Conservation (phyloP, 129 eudicot species). For the Scalesia atractyloides region DNA sequence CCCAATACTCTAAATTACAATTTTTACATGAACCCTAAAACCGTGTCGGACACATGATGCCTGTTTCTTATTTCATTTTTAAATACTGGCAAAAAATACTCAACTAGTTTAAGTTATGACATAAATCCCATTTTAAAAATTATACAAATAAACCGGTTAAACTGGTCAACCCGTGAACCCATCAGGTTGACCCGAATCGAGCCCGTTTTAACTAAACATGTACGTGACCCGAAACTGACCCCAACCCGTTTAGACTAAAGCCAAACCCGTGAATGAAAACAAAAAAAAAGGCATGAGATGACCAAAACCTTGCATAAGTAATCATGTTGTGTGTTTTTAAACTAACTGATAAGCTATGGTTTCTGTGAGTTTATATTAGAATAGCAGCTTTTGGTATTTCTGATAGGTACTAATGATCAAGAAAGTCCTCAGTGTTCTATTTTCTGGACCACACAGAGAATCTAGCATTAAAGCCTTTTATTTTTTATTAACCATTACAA, state of each 20-base stretch:
- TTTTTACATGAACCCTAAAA: too few relatives aligned
- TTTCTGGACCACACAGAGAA: conserved; percentile 29
- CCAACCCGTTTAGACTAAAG: neutral
- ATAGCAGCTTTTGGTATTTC: conserved; percentile 13
- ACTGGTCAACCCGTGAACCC: neutral
- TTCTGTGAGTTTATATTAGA: neutral
- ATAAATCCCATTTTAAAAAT: neutral
- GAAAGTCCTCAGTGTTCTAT: conserved; percentile 21
- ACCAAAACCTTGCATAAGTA: conserved; percentile 10
- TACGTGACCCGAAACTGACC: neutral
- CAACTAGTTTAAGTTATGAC: neutral
- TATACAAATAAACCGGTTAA: neutral
- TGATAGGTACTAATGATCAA: conserved; percentile 24
- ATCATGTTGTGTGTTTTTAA: conserved; percentile 11
- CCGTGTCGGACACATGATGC: too few relatives aligned
- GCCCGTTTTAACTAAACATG: neutral
- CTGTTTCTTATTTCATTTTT: too few relatives aligned
- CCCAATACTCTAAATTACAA: too few relatives aligned
- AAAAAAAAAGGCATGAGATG: neutral
- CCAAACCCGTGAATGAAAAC: neutral
- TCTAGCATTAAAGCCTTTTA: conserved; percentile 18
- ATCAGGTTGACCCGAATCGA: neutral
- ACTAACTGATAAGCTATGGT: conserved; percentile 17
- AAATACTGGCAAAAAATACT: neutral
- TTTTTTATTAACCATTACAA: neutral